Evolutionary conservation across 1,284 basidiomycete species (phyloP), one percentile per base, ranked within the genome.

Genomic region (Irpex sp.): DNA sequence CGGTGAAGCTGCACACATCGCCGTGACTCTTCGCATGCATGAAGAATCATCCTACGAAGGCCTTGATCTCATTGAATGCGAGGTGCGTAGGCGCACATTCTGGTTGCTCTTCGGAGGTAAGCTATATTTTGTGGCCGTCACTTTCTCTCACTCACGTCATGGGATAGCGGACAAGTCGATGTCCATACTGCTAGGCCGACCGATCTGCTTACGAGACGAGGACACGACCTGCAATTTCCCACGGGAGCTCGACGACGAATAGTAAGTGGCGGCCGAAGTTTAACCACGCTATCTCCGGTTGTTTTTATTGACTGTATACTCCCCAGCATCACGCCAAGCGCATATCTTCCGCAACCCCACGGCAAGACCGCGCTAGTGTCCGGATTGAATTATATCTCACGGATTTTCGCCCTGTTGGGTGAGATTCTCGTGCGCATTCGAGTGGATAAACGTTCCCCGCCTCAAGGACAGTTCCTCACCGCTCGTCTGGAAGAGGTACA

Each of bases 201-300:
- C 92, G 36, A 90, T 94, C 64, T 90, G 87, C 72, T 81, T 93
- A 70, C 85, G 92, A 62, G 92, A 94, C 72, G 91, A 93, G 72
- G 93, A 95, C 72, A 93, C 91, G 74, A 92, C 91, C 40, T 86
- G 92, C 21, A 89, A 92, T 74, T 92, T 93, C 77, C 91, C 91
- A 38, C 90, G 89, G 75, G 91, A 93, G 76, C 78, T 93, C 62
- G 91, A 93, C 75, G 91, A 93, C 73, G 91, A 93, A 78, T 93
- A 92, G 91, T 92, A 75, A 71, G 91, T 85, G 59, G 64, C 61
- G 40, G 40, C 40, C 40, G 40, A 44, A 44, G 40, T 44, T 44
- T 44, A 44, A 58, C 49, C 57, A 61, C 63, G 49, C 62, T 65
- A 60, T 62, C 60, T 60, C 61, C 66, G 54, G 58, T 57, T 44